Percentiles rank a stretch among this genome's conserved stretches.
phyloP scores from a whole-genome alignment of 257 asterid species.

The Nyctanthes arbortristis region DNA sequence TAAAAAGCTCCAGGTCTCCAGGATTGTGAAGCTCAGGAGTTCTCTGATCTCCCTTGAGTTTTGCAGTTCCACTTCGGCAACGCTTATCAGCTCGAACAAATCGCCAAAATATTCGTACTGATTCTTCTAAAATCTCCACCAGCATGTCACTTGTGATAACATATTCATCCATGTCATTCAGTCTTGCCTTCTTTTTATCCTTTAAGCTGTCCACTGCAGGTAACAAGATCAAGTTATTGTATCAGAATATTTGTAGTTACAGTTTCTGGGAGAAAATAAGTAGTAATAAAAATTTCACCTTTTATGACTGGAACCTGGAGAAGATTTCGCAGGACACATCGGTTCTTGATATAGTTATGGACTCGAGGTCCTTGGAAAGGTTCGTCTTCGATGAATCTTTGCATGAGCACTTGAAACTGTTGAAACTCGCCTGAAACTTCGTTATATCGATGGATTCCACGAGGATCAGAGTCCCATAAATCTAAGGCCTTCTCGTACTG shows the following conservation, averaged over 20 bases:
- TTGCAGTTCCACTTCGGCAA: conserved; percentile 29
- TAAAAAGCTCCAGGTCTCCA: conserved; percentile 52
- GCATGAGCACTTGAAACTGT: conserved; percentile 86
- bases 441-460: conserved; percentile 57
- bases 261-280: not conserved
- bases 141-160: conserved; percentile 67
- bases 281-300: conserved; percentile 35
- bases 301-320: conserved; percentile 87
- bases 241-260: not conserved
- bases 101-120: conserved; percentile 84
- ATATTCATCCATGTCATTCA: conserved; percentile 40
- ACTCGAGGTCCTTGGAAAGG: conserved; percentile 79
- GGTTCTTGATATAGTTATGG: conserved; percentile 55
- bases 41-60: conserved; percentile 41
- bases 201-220: conserved; percentile 65
- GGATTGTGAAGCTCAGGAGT: conserved; percentile 43
- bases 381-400: conserved; percentile 83
- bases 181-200: conserved; percentile 47
- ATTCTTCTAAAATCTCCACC: conserved; percentile 88
- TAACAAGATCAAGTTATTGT: not conserved
- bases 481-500: conserved; percentile 73
- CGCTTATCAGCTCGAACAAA: conserved; percentile 81
- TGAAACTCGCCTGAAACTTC: conserved; percentile 90
- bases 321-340: conserved; percentile 73
- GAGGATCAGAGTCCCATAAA: conserved; percentile 72